Base-by-base conservation (phyloP, 2,329 filamentous ascomycete species). In the Apiospora marii region DNA sequence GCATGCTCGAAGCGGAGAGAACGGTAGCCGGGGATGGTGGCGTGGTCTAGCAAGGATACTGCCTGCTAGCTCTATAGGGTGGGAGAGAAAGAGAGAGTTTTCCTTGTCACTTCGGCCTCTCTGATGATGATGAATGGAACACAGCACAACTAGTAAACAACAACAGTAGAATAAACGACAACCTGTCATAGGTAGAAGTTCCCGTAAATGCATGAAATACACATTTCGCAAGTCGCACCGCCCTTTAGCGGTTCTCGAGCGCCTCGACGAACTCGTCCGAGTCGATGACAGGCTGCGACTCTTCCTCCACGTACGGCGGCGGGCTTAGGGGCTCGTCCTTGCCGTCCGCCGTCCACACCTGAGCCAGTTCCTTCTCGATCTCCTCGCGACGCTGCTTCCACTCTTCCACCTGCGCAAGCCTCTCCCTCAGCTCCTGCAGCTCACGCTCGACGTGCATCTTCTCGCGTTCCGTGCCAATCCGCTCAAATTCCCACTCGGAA, bases 361-460 rank as follows among this genome's bases (percentile, higher is more conserved):
- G 84, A 37, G 86, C 90, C 73, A 99, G 85, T 84, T 99, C 96
- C 61, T 84, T 83, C 78, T 98, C 95, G 78, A 99, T 97, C 81
- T 95, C 93, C 69, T 91, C 88, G 48, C 91, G 90, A 69, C 96
- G 88, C 75, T 85, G 84, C 85, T 96, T 94, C 94, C 94, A 97
- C 77, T 91, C 88, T 71, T 96, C 93, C 0, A 98, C 96, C 82
- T 94, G 92, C 14, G 90, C 88, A 10, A 99, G 85, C 34, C 93
- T 88, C 81, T 96, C 94, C 43, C 92, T 90, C 61, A 99, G 87
- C 76, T 98, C 94, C 69, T 93, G 89, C 22, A 98, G 86, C 82
- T 99, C 96, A 81, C 94, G 94, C 84, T 98, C 95, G 10, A 98
- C 95, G 30, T 94, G 93, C 81, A 95, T 91, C 85, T 98, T 98